Evolutionary conservation across 345 rosid genomes (phyloP).

Genomic region (Trapa incisa): DNA sequence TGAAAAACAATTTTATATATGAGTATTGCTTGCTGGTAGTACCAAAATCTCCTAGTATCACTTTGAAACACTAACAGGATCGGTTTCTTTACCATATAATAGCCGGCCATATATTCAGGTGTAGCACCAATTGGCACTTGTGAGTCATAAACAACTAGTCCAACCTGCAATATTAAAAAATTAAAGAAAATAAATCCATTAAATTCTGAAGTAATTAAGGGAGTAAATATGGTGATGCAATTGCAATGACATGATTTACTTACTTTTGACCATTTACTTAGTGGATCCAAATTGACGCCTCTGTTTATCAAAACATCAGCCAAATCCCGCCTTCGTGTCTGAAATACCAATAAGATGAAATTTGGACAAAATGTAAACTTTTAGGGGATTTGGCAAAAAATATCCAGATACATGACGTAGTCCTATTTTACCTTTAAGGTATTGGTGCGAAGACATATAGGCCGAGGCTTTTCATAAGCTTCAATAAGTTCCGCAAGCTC

Average conservation of each 20-base stretch:
- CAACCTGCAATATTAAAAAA: slow-evolving; percentile 40
- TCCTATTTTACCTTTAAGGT: slow-evolving; percentile 57
- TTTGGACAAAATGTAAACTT: not conserved
- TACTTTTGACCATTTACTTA: slow-evolving; percentile 98
- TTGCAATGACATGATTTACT: slow-evolving; percentile 6
- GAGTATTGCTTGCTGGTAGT: not conserved
- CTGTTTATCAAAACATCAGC: slow-evolving; percentile 89
- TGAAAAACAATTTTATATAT: slow-evolving; percentile 16
- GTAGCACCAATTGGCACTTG: slow-evolving; percentile 97
- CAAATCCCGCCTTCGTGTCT: slow-evolving; percentile 87
- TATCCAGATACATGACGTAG: not conserved
- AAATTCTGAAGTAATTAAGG: not conserved
- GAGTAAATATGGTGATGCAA: not conserved
- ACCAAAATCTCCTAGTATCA: not conserved
- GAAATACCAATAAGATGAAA: not conserved
- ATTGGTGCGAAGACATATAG: slow-evolving; percentile 72
- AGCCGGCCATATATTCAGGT: slow-evolving; percentile 95
- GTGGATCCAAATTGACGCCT: slow-evolving; percentile 88
- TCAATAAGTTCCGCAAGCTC: slow-evolving; percentile 89
- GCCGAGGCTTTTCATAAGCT: slow-evolving; percentile 91
- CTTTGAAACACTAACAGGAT: not conserved
- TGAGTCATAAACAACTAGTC: slow-evolving; percentile 81
- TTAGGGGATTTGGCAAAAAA: not conserved
- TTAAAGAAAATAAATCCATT: not conserved
- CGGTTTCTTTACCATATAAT: slow-evolving; percentile 51